Evolutionary conservation across 2,329 filamentous ascomycete genomes (phyloP).

Genomic region (Torrubiellomyces zombiae): DNA sequence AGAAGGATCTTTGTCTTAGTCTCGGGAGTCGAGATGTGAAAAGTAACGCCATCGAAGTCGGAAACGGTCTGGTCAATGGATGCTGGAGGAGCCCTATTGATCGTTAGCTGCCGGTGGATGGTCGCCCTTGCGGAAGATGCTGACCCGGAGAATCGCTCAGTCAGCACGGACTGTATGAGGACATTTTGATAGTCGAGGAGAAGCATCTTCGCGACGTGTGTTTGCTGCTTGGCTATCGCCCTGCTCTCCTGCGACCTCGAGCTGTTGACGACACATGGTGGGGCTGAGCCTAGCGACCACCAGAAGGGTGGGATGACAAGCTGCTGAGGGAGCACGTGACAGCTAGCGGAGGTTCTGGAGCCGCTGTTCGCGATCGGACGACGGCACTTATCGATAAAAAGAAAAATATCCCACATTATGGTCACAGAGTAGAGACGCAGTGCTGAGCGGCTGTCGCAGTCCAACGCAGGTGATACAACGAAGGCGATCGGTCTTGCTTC

Average conservation of each 20-base stretch:
- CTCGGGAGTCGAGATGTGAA: conserved; percentile 94
- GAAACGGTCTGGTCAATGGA: conserved; percentile 97
- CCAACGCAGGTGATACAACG: no score
- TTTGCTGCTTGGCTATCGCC: conserved; percentile 10
- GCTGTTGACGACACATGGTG: conserved; percentile 23
- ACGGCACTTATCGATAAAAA: conserved; percentile 23
- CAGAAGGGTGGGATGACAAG: conserved; percentile 13
- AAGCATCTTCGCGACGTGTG: conserved; percentile 44
- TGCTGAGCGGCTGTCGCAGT: no score
- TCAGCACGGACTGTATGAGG: conserved; percentile 88
- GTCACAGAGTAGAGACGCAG: no score
- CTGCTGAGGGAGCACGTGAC: conserved; percentile 18
- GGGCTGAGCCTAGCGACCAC: conserved; percentile 19
- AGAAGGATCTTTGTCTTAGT: conserved; percentile 86
- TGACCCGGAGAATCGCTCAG: conserved; percentile 83
- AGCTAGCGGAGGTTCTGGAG: no score
- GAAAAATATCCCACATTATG: conserved; percentile 21
- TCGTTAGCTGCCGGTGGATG: conserved; percentile 10
- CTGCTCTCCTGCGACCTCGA: conserved; percentile 12
- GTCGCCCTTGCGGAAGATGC: background rate
- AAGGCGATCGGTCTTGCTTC: conserved; percentile 13
- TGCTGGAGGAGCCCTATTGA: conserved; percentile 57
- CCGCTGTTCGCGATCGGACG: no score
- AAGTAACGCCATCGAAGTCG: conserved; percentile 97
- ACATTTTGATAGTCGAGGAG: conserved; percentile 98